Percentiles rank a stretch among this genome's conserved stretches.
These are phyloP conservation scores for Fusarium sarcochroum DNA, from an alignment of 2,329 filamentous ascomycete genomes.

Conservation along the genomic window DNA sequence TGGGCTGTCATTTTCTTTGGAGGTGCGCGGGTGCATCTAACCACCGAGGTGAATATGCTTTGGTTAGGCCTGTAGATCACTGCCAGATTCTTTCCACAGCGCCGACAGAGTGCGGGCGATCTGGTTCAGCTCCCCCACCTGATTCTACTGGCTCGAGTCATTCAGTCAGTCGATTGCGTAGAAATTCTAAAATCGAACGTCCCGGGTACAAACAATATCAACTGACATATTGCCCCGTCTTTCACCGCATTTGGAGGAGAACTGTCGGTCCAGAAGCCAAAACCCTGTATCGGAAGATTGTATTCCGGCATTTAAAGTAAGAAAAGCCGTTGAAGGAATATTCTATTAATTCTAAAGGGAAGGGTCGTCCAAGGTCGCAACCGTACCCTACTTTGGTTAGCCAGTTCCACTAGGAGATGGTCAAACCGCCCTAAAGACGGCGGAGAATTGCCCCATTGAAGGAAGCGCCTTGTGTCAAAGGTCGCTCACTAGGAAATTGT, in stretches of 20 bases:
- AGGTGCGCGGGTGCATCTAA: not conserved
- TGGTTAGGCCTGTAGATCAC: constrained; percentile 17
- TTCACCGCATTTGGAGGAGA: too few species aligned
- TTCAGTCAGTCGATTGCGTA: not conserved
- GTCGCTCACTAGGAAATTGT: not conserved
- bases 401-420: not conserved
- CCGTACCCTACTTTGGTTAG: not conserved
- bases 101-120: not conserved
- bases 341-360: constrained; percentile 7
- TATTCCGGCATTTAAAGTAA: not conserved
- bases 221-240: not conserved
- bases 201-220: not conserved
- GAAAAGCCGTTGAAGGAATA: constrained; percentile 7
- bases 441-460: not conserved
- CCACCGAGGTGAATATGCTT: constrained; percentile 1
- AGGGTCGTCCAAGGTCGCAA: not conserved
- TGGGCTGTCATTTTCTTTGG: not conserved
- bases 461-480: not conserved
- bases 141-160: constrained; percentile 19
- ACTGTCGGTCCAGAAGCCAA: not conserved
- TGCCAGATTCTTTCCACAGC: not conserved
- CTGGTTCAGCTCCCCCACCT: constrained; percentile 25
- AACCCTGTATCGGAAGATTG: not conserved
- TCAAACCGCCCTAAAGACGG: constrained; percentile 9
- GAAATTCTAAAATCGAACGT: not conserved